A percentile compares a stretch with the other conserved stretches of the same genome.
Evolutionary conservation across 2,329 filamentous ascomycete genomes (phyloP).

Genomic region (Ceratocystis destructans): DNA sequence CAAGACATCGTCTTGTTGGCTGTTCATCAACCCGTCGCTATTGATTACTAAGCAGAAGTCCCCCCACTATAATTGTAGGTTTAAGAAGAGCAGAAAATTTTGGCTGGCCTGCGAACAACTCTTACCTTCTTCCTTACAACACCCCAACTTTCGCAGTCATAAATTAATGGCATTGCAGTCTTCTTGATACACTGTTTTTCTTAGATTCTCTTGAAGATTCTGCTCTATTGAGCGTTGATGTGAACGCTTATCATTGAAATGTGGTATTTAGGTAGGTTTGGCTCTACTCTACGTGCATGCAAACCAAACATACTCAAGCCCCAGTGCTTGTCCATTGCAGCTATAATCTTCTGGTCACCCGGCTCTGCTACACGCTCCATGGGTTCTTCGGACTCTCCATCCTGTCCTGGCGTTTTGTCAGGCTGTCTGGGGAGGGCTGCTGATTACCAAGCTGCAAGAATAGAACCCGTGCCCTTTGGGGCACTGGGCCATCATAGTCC

Average conservation of each 20-base stretch:
- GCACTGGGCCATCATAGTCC: slow-evolving; percentile 32
- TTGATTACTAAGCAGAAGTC: not conserved
- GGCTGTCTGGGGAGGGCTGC: slow-evolving; percentile 13
- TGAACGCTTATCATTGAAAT: not conserved
- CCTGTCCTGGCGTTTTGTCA: slow-evolving; percentile 16
- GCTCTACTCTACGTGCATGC: not conserved
- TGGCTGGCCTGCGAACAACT: not conserved
- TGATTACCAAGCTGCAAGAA: slow-evolving; percentile 26
- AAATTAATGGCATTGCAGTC: not conserved
- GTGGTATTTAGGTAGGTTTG: not conserved
- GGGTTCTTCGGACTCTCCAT: slow-evolving; percentile 18
- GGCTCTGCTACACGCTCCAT: slow-evolving; percentile 18
- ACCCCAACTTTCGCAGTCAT: not conserved
- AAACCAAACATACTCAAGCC: not conserved
- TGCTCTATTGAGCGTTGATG: not conserved
- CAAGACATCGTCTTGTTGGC: not conserved
- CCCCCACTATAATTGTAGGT: not conserved
- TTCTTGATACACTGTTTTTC: not conserved
- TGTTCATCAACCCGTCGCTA: not conserved
- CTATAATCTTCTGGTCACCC: slow-evolving; percentile 17
- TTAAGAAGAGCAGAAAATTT: slow-evolving; percentile 3
- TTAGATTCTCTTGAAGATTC: not conserved
- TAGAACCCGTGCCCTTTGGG: slow-evolving; percentile 19
- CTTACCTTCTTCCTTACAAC: not conserved
- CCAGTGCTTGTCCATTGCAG: not conserved